Evolutionary conservation across 2,329 filamentous ascomycete species (phyloP).

Genomic region (Apiospora phragmitis): DNA sequence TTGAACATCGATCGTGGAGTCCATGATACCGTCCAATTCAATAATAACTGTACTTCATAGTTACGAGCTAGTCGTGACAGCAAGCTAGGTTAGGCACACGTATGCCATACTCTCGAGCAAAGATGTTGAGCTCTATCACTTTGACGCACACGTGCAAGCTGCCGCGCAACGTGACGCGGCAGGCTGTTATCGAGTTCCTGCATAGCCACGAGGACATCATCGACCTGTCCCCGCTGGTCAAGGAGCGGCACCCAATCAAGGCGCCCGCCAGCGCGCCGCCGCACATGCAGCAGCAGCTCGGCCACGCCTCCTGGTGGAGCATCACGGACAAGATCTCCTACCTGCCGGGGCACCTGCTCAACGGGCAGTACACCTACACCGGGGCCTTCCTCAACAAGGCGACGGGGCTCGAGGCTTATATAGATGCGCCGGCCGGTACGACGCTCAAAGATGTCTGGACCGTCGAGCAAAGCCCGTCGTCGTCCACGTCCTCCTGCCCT

Average conservation of each 20-base stretch:
- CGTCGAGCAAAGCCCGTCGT: neutral
- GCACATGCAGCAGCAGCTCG: neutral
- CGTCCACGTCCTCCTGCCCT: neutral
- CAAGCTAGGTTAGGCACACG: neutral
- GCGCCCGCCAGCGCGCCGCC: neutral
- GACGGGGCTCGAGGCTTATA: neutral
- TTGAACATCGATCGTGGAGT: neutral
- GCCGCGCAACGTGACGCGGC: neutral
- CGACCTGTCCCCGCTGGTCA: constrained; percentile 6
- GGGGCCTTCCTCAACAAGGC: neutral
- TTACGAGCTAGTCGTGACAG: neutral
- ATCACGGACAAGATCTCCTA: constrained; percentile 1
- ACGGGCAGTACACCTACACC: neutral
- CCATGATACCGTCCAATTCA: neutral
- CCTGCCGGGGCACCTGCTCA: neutral
- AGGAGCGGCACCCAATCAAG: neutral
- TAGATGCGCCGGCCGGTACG: neutral
- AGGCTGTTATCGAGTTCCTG: constrained; percentile 1
- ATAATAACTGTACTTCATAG: neutral
- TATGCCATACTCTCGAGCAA: neutral
- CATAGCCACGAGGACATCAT: constrained; percentile 4
- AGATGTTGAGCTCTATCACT: neutral
- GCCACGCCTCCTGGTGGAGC: neutral
- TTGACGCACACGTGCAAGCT: constrained; percentile 5
- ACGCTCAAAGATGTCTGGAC: constrained; percentile 1